Percentiles rank a stretch among this genome's conserved stretches.
Conservation (phyloP, 306 rosid species). For the Alnus rubra region DNA sequence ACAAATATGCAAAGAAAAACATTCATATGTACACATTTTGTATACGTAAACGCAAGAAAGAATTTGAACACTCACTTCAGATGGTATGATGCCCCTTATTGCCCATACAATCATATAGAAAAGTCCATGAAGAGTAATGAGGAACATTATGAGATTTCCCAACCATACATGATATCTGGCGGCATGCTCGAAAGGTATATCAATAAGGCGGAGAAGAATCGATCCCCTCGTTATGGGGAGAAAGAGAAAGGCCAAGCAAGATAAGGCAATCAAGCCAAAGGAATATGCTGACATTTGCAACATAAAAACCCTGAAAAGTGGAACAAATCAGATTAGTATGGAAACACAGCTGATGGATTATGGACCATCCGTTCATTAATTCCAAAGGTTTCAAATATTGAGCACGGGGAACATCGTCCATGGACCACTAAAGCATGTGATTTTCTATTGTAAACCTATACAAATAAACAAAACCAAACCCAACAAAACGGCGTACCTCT, state of each 20-base stretch:
- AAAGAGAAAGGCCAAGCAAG: conserved; percentile 72
- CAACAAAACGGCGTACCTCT: conserved; percentile 40
- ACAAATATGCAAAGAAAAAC: background rate
- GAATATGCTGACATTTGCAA: conserved; percentile 62
- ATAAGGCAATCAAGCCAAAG: conserved; percentile 59
- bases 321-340: conserved; percentile 12
- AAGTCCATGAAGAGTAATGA: conserved; percentile 83
- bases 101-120: conserved; percentile 58
- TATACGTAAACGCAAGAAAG: conserved; percentile 12
- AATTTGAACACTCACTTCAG: conserved; percentile 53
- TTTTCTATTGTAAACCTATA: background rate
- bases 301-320: conserved; percentile 48
- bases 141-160: conserved; percentile 85
- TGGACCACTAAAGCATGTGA: background rate
- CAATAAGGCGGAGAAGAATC: conserved; percentile 70
- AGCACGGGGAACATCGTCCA: background rate
- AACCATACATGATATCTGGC: conserved; percentile 87
- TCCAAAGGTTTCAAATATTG: conserved; percentile 11
- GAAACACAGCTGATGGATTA: conserved; percentile 23
- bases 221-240: conserved; percentile 90
- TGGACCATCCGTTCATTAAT: background rate
- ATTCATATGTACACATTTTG: background rate
- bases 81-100: conserved; percentile 50
- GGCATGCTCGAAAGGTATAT: conserved; percentile 95
- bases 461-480: background rate